Evolutionary conservation across 2,329 filamentous ascomycete genomes (phyloP), one percentile per base, ranked within the genome.

Genomic region (Eutypella sp.): DNA sequence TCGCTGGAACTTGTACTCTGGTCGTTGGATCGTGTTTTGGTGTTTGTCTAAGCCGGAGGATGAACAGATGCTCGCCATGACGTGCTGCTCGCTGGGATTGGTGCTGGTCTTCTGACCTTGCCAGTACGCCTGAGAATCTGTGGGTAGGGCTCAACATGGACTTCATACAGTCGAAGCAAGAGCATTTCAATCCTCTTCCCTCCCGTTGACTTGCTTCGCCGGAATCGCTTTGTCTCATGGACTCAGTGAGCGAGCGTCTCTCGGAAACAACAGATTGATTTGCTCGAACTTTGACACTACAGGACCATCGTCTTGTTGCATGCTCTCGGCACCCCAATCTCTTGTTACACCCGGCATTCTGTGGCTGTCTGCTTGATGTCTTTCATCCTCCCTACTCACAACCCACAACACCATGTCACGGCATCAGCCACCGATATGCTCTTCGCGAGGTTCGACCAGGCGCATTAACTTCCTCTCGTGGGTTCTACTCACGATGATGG

Each of bases 1-100:
- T 74, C 76, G 72, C 84, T 84, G 85, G 85, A 79, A 73, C 64
- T 60, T 59, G 70, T 63, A 76, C 73, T 71, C 66, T 74, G 77
- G 75, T 71, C 74, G 66, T 39, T 52, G 55, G 53, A 56, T 62
- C 49, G 57, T 62, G 50, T 53, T 52, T 54, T 42, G 57, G 56
- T 59, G 59, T 51, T 49, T 36, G 39, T 39, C 41, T 45, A 40
- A 44, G 47, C 50, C 47, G 43, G 39, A 31, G 49, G 52, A 45
- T 52, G 19, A 55, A 57, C 60, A 62, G 62, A 63, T 63, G 59
- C 52, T 33, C 53, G 5, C 47, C 43, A 47, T 39, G 47, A 45
- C 41, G 47, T 57, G 46, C 54, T 56, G 56, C 48, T 54, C 53
- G 49, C 47, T 51, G 45, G 57, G 52, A 33, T 52, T 53, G 47